Percentiles rank a stretch among this genome's conserved stretches.
Conservation (phyloP, 2,329 filamentous ascomycete genomes). For the Xylariaceae sp. region DNA sequence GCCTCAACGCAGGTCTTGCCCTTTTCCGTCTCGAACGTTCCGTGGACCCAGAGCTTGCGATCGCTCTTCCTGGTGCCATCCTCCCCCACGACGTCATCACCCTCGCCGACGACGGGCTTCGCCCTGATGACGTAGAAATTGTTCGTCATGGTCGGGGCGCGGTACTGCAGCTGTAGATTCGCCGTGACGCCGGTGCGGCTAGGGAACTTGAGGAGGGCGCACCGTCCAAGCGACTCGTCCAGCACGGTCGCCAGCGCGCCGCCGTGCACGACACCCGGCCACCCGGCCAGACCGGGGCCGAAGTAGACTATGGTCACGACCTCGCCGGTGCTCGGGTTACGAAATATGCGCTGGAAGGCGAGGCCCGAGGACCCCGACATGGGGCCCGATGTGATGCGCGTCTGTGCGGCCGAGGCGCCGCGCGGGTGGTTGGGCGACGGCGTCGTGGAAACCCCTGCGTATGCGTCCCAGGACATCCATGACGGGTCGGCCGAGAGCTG, state of each 20-base stretch:
- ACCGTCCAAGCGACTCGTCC: constrained; percentile 73
- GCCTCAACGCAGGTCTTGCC: constrained; percentile 66
- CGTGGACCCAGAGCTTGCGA: constrained; percentile 62
- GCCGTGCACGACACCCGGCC: constrained; percentile 76
- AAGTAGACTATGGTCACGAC: constrained; percentile 71
- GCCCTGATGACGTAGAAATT: constrained; percentile 69
- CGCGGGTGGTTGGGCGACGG: not conserved
- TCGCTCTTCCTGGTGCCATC: constrained; percentile 42
- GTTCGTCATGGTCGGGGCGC: constrained; percentile 63
- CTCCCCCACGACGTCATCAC: constrained; percentile 35
- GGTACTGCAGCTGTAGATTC: constrained; percentile 66
- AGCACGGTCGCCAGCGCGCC: constrained; percentile 72
- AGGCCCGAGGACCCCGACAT: constrained; percentile 52
- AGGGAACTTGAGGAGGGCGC: constrained; percentile 58
- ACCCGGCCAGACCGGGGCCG: constrained; percentile 69
- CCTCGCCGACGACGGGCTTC: constrained; percentile 46
- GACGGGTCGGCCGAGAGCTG: constrained; percentile 52
- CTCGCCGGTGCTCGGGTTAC: constrained; percentile 63
- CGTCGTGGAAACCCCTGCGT: constrained; percentile 34
- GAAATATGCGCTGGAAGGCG: constrained; percentile 68
- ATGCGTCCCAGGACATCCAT: constrained; percentile 52
- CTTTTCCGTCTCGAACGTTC: constrained; percentile 59
- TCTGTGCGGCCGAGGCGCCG: not conserved
- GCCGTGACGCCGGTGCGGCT: constrained; percentile 61
- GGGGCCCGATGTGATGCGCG: constrained; percentile 50